Evolutionary conservation across 1,284 basidiomycete genomes (phyloP).

Genomic region (Mycena citricolor): DNA sequence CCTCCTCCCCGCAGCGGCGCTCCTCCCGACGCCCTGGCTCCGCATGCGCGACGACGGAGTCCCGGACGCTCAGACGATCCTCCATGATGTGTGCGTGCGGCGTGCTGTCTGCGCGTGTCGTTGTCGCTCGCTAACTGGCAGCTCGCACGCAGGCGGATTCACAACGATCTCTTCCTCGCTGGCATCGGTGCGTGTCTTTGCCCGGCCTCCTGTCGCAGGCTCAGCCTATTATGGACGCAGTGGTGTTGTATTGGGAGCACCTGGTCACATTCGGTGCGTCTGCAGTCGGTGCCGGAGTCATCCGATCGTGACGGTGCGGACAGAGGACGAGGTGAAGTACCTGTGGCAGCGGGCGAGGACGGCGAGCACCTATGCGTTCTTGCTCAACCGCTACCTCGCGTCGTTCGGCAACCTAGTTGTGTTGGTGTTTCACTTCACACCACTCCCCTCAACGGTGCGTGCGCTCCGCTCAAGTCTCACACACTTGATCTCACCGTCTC

Average conservation of each 20-base stretch:
- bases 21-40: no score
- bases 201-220: not conserved
- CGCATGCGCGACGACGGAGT: no score
- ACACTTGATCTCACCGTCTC: not conserved
- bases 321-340: constrained; percentile 38
- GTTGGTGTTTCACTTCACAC: constrained; percentile 30
- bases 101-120: no score
- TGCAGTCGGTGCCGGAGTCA: not conserved
- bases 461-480: not conserved
- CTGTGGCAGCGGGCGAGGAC: constrained; percentile 40
- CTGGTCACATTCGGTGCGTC: constrained; percentile 33
- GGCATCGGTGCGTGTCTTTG: not conserved
- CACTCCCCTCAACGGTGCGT: constrained; percentile 27
- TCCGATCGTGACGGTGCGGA: not conserved
- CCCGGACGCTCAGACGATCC: no score
- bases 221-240: constrained; percentile 26
- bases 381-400: constrained; percentile 43
- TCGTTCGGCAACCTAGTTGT: constrained; percentile 38
- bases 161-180: not conserved
- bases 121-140: no score
- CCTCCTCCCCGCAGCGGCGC: no score
- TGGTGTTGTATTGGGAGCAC: constrained; percentile 40
- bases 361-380: constrained; percentile 39
- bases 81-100: no score
- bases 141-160: not conserved